Conservation (phyloP, 306 rosid genomes). For the Fragaria ananassa region DNA sequence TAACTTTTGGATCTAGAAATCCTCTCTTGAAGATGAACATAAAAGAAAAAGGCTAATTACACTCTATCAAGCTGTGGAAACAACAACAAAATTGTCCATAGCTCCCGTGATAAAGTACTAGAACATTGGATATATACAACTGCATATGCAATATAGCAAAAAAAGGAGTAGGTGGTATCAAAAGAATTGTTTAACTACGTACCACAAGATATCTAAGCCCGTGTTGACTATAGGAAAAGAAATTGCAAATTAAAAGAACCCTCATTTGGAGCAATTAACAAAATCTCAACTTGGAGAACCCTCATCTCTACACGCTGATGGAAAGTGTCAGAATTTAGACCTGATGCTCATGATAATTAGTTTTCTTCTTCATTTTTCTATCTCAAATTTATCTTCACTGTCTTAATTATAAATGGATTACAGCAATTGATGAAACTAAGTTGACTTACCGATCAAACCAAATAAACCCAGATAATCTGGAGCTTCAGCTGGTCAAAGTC, state of each 20-base stretch:
- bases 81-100: not conserved
- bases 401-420: not conserved
- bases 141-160: not conserved
- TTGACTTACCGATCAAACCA: slow-evolving; percentile 28
- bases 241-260: not conserved
- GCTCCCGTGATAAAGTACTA: not conserved
- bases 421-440: not conserved
- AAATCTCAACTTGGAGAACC: not conserved
- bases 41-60: not conserved
- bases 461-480: not conserved
- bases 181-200: not conserved
- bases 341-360: not conserved
- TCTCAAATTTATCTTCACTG: not conserved
- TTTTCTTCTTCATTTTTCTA: not conserved
- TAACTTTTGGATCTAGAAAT: not conserved
- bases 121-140: not conserved
- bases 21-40: not conserved
- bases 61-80: slow-evolving; percentile 4
- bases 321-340: not conserved
- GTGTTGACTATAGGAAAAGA: not conserved
- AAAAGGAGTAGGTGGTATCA: not conserved
- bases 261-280: slow-evolving; percentile 3
- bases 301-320: not conserved
- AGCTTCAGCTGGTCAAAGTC: slow-evolving; percentile 25
- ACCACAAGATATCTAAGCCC: not conserved